Evolutionary conservation across 305 asterid genomes (phyloP), one percentile per base, ranked within the genome.

Genomic region (Rubia balearica): DNA sequence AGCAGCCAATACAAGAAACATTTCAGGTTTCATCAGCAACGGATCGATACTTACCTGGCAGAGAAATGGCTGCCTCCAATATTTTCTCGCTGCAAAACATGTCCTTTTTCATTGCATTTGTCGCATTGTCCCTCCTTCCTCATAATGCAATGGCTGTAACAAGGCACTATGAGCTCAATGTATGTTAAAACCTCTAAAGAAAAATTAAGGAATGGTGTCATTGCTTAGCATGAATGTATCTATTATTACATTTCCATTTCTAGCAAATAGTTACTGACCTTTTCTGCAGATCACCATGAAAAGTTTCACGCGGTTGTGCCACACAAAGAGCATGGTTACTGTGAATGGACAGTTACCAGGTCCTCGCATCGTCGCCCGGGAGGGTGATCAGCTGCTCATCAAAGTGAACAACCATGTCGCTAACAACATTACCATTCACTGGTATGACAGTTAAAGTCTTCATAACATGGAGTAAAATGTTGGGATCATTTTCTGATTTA

Each of bases 91-190:
- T 69, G 17, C 3, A 51, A 71, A 74, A 74, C 5, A 60, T 74
- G 51, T 69, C 73, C 13, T 48, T 78, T 2, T 70, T 80, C 60
- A 63, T 71, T 17, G 71, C 64, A 7, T 69, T 75, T 57, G 36
- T 80, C 21, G 63, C 87, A 6, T 22, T 80, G 71, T 63, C 70
- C 68, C 76, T 78, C 7, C 72, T 81, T 66, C 77, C 87, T 76
- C 83, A 73, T n/a, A 57, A 21, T 42, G 83, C 82, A 42, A 72
- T 78, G 68, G 85, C 81, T 68, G 27, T 24, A 48, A 88, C 88
- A 9, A 77, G 88, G 76, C 87, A 77, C 66, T 88, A 86, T 27
- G 85, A 85, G 80, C 80, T 88, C 74, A 82, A 85, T 70, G 89
- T 85, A 75, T 3, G 82, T 22, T 0, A 12, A 36, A 53, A 61